These are phyloP conservation scores for Xylaria palmicola DNA, from an alignment of 495 filamentous ascomycete species.

Conservation along the genomic window DNA sequence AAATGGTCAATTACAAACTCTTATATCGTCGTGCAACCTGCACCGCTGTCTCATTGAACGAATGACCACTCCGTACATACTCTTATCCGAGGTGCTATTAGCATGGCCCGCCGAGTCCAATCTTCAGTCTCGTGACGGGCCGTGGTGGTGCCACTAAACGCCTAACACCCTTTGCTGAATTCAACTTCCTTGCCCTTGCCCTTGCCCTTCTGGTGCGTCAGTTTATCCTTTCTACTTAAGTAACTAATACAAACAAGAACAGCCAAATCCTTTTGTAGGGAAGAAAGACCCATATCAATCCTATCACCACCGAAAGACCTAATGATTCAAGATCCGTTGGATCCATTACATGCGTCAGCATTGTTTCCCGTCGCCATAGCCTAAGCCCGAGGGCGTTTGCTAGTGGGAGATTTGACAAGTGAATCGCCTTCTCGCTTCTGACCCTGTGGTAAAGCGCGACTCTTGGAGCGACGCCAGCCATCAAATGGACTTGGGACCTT, in stretches of 20 bases:
- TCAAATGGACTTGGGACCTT: constrained; percentile 62
- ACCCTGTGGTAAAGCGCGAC: constrained; percentile 24
- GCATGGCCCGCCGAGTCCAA: not conserved
- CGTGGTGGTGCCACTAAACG: not conserved
- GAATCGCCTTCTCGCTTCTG: constrained; percentile 49
- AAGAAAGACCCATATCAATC: constrained; percentile 2
- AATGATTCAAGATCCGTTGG: not conserved
- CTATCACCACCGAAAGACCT: not conserved
- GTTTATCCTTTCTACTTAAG: not conserved
- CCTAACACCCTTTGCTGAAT: constrained; percentile 12
- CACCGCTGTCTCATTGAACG: not conserved
- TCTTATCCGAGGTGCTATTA: not conserved
- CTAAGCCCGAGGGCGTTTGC: constrained; percentile 41
- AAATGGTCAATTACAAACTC: constrained; percentile 9
- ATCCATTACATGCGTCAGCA: constrained; percentile 7
- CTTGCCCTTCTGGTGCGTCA: not conserved
- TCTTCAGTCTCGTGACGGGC: constrained; percentile 8
- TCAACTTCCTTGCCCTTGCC: not conserved
- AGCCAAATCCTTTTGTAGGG: not conserved
- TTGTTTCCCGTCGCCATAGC: constrained; percentile 5
- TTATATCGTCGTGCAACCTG: not conserved
- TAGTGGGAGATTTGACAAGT: constrained; percentile 26
- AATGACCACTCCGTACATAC: not conserved
- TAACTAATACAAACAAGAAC: constrained; percentile 18
- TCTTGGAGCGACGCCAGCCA: constrained; percentile 63